Base-by-base conservation (phyloP, 129 eudicot species). In the Helichrysum umbraculigerum region DNA sequence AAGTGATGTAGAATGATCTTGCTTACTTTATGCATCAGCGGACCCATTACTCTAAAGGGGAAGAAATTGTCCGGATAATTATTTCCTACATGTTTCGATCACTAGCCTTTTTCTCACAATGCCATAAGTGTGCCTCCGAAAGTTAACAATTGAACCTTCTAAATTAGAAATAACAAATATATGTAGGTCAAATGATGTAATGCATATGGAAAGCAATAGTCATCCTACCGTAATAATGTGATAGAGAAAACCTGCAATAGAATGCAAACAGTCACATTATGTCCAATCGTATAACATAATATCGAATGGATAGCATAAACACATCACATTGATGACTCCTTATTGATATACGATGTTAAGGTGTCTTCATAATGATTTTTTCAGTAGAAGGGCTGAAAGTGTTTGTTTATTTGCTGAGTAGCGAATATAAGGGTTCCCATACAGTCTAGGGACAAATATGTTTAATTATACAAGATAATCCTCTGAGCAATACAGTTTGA, bases 1-100 rank as follows among this genome's bases (percentile, higher is more conserved):
- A 94, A 74, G 68, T 84, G 79, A 72, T 86, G 50, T 67, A 86
- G 64, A 19, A 94, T 78, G 74, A 83, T 78, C 73, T 71, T 79
- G 62, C 79, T 72, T 29, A 83, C 88, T 67, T 72, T 75, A 78
- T 83, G 83, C 30, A 82, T 87, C 32, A 73, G 69, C 32, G 86
- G 57, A 34, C 97, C 92, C 66, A 76, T 76, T 72, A 50, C 70
- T 78, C 86, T 94, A 25, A 25, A 25, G 28, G 28, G 28, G 28
- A 25, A 25, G 1, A 25, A 25, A 25, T 25, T 25, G 28, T 25
- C 28, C 28, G 28, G 28, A 25, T 25, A 25, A 25, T 25, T 25
- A 25, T 25, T 25, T 25, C 28, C 28, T 68, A 22, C 59, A 0
- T 60, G 58, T 83, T 79, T 30, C 74, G 81, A 74, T 85, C 83